Percentiles rank a stretch among this genome's conserved stretches.
These are phyloP conservation scores for Sisymbrium irio DNA, from an alignment of 345 rosid genomes.

Conservation along the genomic window DNA sequence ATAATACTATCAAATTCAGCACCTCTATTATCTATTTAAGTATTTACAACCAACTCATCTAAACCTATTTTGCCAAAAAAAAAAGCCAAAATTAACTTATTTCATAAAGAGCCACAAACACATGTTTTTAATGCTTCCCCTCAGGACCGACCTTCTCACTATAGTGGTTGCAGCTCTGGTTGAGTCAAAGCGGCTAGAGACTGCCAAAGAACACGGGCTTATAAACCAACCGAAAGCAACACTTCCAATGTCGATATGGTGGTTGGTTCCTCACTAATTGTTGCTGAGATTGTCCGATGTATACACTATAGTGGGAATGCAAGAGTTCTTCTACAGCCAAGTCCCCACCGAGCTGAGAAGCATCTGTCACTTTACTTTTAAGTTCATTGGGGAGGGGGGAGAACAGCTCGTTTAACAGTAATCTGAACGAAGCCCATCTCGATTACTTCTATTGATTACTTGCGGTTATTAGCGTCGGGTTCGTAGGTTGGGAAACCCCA, in stretches of 20 bases:
- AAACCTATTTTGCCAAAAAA: too few species aligned
- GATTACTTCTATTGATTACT: constrained; percentile 57
- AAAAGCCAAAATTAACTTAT: too few species aligned
- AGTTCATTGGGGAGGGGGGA: constrained; percentile 37
- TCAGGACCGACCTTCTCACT: too few species aligned
- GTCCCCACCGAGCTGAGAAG: constrained; percentile 40
- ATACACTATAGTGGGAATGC: constrained; percentile 38
- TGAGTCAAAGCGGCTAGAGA: constrained; percentile 35
- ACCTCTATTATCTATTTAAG: too few species aligned
- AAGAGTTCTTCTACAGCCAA: constrained; percentile 44
- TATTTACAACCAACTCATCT: too few species aligned
- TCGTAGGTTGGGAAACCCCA: too few species aligned
- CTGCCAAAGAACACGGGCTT: constrained; percentile 27
- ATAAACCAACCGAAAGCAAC: constrained; percentile 15
- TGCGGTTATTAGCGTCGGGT: constrained; percentile 39
- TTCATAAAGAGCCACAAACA: too few species aligned
- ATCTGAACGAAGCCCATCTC: constrained; percentile 49
- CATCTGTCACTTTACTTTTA: constrained; percentile 32
- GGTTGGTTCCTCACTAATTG: constrained; percentile 39
- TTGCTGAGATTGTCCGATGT: constrained; percentile 27
- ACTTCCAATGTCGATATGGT: constrained; percentile 40
- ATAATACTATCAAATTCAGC: too few species aligned
- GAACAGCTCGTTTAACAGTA: constrained; percentile 54
- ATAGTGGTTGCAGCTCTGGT: constrained; percentile 42
- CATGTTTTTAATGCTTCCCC: too few species aligned